Evolutionary conservation across 352 stramenopile species (phyloP).

Genomic region (Phytophthora crassamura): DNA sequence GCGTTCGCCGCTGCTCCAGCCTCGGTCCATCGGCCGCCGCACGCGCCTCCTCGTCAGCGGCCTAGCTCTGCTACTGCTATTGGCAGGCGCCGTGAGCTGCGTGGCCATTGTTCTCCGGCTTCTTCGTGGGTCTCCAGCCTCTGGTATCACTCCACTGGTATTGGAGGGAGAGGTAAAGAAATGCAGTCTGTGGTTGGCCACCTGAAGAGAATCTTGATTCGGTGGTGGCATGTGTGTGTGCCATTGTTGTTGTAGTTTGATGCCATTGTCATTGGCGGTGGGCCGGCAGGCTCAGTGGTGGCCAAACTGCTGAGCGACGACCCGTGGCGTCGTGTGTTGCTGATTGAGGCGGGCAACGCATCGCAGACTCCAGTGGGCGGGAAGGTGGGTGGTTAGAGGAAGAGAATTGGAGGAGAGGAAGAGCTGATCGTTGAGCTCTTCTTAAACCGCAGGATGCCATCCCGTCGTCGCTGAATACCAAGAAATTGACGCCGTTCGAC

Average conservation of each 20-base stretch:
- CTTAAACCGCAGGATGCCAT: conserved; percentile 58
- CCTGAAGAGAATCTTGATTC: neutral
- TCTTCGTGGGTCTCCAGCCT: neutral
- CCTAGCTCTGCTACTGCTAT: conserved; percentile 23
- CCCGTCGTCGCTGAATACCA: conserved; percentile 42
- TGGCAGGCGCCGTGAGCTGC: conserved; percentile 17
- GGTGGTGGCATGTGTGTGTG: neutral
- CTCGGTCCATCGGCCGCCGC: conserved; percentile 8
- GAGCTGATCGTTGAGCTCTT: too few relatives aligned
- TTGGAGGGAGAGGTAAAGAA: conserved; percentile 35
- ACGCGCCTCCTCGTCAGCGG: conserved; percentile 25
- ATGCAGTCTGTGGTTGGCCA: neutral
- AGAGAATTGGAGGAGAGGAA: neutral
- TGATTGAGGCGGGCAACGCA: conserved; percentile 69
- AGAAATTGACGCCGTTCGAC: conserved; percentile 77
- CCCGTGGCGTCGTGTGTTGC: conserved; percentile 60
- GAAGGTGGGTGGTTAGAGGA: conserved; percentile 32
- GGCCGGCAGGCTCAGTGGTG: conserved; percentile 63
- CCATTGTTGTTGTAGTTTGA: conserved; percentile 50
- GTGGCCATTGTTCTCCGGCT: conserved; percentile 26
- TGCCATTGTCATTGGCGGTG: conserved; percentile 67
- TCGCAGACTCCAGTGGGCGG: conserved; percentile 65
- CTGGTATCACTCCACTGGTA: conserved; percentile 21
- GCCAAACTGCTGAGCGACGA: conserved; percentile 63
- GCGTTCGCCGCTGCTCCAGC: conserved; percentile 27